Percentiles rank a stretch among this genome's conserved stretches.
phyloP scores from a whole-genome alignment of 345 rosid genomes.

The Sonneratia alba region DNA sequence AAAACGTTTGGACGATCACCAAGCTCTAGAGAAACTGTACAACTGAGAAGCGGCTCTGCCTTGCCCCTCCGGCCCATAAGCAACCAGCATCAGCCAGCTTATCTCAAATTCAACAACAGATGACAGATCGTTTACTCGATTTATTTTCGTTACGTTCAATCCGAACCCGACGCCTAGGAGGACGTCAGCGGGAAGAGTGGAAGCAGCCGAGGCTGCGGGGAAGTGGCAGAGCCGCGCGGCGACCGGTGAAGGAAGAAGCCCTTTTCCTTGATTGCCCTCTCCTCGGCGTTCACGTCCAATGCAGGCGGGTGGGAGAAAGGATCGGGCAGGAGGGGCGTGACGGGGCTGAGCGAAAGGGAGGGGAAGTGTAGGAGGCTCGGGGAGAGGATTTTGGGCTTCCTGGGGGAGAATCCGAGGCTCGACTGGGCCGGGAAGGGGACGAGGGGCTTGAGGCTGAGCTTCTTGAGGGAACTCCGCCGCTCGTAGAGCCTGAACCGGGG shows the following conservation, averaged over 20 bases:
- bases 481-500: constrained; percentile 4
- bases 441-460: constrained; percentile 24
- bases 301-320: constrained; percentile 21
- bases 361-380: constrained; percentile 30
- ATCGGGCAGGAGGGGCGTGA: constrained; percentile 24
- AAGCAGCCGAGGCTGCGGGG: constrained; percentile 22
- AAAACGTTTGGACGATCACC: no score
- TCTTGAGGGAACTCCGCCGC: constrained; percentile 22
- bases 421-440: constrained; percentile 5
- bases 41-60: no score
- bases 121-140: background rate
- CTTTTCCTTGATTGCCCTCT: constrained; percentile 7
- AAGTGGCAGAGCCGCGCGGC: constrained; percentile 21
- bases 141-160: background rate
- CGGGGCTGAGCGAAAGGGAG: constrained; percentile 30
- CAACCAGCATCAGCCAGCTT: no score
- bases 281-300: background rate
- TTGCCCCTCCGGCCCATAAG: no score
- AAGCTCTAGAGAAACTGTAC: no score
- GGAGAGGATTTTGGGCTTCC: constrained; percentile 28
- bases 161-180: constrained; percentile 8
- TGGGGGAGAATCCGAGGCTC: constrained; percentile 19
- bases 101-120: background rate
- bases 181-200: constrained; percentile 34
- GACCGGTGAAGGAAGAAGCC: constrained; percentile 36